Evolutionary conservation across 805 yeast species (phyloP), one percentile per base, ranked within the genome.

Genomic region (Barnettozyma populi): DNA sequence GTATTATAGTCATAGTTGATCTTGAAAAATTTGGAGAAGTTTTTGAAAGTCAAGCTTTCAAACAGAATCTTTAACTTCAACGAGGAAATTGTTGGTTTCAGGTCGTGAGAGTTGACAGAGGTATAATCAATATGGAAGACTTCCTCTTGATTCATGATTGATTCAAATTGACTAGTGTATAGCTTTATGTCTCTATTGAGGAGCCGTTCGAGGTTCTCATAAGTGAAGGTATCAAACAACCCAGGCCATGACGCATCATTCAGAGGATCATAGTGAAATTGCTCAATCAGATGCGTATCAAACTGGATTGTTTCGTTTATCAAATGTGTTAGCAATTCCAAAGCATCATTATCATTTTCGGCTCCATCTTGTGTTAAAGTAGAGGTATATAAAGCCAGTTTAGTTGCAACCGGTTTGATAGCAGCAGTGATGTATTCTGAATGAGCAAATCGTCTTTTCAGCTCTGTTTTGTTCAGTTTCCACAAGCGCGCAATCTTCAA

Each of bases 101-200:
- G 54, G 35, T 66, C 65, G 8, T 49, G 51, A 11, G 32, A 36
- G 11, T 45, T 48, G 32, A 61, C 66, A 19, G 68, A 69, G 45
- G 78, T 78, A 43, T 62, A 63, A 46, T 80, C 76, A 20, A 80
- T 70, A 10, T 67, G 69, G 48, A 74, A 70, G 4, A 78, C 74
- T 50, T 75, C 70, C 2, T 58, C 47, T 0, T 69, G 55, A 1
- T 64, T 61, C 4, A 75, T 58, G 7, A 80, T 72, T 35, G 71
- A 74, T 4, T 65, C 62, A 45, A 72, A 76, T 52, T 80, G 72
- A 36, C 66, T 67, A 13, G 60, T 57, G 5, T 81, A 76, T 29
- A 73, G 59, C 24, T 69, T 67, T 7, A 67, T 59, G 55, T 80
- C 84, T 53, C 75, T 68, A 7, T 63, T 62, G 1, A 80, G 62